phyloP scores from a whole-genome alignment of 768 basidiomycete genomes.

The Naganishia kalamii region DNA sequence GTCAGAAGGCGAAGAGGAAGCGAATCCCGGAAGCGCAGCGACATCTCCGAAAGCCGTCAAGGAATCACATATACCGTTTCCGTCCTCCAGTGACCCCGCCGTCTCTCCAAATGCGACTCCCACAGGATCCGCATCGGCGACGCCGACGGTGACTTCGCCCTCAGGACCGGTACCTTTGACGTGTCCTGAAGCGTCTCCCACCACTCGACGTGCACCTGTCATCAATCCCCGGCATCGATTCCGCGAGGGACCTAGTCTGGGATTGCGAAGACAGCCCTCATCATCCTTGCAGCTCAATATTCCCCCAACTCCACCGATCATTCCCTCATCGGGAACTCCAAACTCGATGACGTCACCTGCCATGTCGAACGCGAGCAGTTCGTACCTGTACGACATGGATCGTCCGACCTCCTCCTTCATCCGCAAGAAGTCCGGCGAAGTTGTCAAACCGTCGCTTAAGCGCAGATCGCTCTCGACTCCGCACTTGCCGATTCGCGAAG shows the following conservation, averaged over 20 bases:
- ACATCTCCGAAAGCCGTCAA: background rate
- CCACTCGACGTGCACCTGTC: constrained; percentile 15
- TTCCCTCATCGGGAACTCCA: constrained; percentile 18
- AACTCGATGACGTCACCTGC: background rate
- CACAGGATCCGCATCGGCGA: background rate
- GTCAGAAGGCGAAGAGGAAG: constrained; percentile 5
- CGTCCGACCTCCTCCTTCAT: constrained; percentile 50
- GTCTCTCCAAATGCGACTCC: constrained; percentile 3
- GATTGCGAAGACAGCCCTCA: constrained; percentile 26
- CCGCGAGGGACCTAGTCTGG: constrained; percentile 22
- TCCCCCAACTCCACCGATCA: constrained; percentile 29
- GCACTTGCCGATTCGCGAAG: constrained; percentile 51
- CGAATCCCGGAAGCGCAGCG: background rate
- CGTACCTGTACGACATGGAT: background rate
- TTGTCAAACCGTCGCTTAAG: constrained; percentile 87
- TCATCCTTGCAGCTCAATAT: constrained; percentile 39
- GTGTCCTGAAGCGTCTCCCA: background rate
- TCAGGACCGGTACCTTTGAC: background rate
- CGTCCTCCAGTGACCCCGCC: background rate
- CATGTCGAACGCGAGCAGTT: constrained; percentile 25
- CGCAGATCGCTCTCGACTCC: constrained; percentile 54
- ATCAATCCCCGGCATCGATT: constrained; percentile 23
- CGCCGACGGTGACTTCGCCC: constrained; percentile 4
- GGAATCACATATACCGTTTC: constrained; percentile 6
- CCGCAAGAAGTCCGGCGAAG: constrained; percentile 89